A percentile compares a stretch with the other conserved stretches of the same genome.
Evolutionary conservation across 306 rosid species (phyloP).

Genomic region (Pueraria montana): DNA sequence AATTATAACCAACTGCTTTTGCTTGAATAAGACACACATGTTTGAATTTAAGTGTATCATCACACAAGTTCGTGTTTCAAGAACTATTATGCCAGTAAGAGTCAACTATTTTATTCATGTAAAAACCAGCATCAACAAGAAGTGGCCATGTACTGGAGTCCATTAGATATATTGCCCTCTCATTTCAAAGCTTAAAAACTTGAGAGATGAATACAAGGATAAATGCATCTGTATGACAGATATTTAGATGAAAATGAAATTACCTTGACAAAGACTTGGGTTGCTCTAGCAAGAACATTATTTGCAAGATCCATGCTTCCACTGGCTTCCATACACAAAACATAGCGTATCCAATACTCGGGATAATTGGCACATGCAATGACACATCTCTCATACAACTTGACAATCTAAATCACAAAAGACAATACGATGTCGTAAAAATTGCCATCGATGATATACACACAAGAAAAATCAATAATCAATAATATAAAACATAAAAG

Average conservation of each 20-base stretch:
- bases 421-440: conserved; percentile 18
- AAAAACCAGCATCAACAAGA: conserved; percentile 16
- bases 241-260: conserved; percentile 26
- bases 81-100: not conserved
- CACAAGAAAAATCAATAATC: conserved; percentile 54
- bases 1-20: not conserved
- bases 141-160: not conserved
- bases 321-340: conserved; percentile 80
- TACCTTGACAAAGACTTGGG: conserved; percentile 99
- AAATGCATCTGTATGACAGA: not conserved
- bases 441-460: not conserved
- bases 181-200: not conserved
- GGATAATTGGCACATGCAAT: conserved; percentile 99
- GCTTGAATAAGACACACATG: not conserved
- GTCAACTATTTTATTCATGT: not conserved
- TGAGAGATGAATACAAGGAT: not conserved
- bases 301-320: conserved; percentile 89
- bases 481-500: conserved; percentile 61
- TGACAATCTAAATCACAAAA: conserved; percentile 76
- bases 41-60: not conserved
- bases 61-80: conserved; percentile 19
- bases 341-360: conserved; percentile 94
- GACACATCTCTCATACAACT: conserved; percentile 95
- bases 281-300: conserved; percentile 94
- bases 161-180: not conserved